Evolutionary conservation across 1,139 yeast species (phyloP).

Genomic region (Yamadazyma aaseri): DNA sequence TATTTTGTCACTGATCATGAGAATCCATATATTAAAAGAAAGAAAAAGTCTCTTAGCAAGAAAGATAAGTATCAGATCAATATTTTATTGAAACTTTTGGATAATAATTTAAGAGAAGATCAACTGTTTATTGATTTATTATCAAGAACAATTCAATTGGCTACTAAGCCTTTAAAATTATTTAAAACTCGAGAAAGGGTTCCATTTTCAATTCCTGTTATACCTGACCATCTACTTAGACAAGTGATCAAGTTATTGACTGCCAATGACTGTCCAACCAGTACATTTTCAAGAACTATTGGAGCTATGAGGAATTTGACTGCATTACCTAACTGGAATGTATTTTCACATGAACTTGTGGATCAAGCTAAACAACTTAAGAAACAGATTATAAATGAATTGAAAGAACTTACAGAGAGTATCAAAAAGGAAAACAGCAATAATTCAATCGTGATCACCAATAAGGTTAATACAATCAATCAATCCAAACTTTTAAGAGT

Average conservation of each 20-base stretch:
- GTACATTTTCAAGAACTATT: constrained; percentile 82
- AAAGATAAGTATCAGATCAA: constrained; percentile 69
- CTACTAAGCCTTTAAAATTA: constrained; percentile 68
- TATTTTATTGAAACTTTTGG: constrained; percentile 59
- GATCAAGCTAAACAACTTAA: constrained; percentile 65
- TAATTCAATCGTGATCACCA: background rate
- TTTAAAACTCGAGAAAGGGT: constrained; percentile 30
- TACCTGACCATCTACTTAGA: constrained; percentile 63
- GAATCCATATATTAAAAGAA: constrained; percentile 47
- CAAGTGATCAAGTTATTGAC: constrained; percentile 67
- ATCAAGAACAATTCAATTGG: constrained; percentile 71
- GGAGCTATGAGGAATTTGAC: constrained; percentile 81
- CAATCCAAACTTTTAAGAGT: constrained; percentile 85
- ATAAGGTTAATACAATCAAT: background rate
- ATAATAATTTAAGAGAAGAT: constrained; percentile 67
- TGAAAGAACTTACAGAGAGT: constrained; percentile 37
- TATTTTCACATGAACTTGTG: constrained; percentile 69
- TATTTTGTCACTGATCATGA: constrained; percentile 86
- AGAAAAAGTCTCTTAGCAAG: constrained; percentile 29
- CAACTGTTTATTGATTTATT: constrained; percentile 73
- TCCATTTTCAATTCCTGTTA: constrained; percentile 57
- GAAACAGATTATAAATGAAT: constrained; percentile 53
- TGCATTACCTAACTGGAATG: constrained; percentile 58
- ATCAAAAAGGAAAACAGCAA: background rate
- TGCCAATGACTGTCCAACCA: constrained; percentile 84